phyloP scores from a whole-genome alignment of 2,329 filamentous ascomycete species.

The Geosmithia flava region DNA sequence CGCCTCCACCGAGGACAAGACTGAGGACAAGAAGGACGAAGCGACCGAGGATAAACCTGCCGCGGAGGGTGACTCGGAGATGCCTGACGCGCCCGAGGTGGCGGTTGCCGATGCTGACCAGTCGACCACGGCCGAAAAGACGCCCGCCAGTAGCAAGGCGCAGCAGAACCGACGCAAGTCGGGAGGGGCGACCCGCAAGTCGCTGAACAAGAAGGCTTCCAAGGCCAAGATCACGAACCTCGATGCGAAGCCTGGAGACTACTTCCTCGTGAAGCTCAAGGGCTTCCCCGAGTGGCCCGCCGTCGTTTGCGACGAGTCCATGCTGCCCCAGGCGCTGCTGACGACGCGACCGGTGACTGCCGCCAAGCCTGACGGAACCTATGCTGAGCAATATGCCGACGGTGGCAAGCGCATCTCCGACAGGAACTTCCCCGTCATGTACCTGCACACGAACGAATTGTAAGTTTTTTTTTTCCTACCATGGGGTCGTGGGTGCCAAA shows the following conservation, averaged over 20 bases:
- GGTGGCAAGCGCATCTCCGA: constrained; percentile 78
- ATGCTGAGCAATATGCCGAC: constrained; percentile 76
- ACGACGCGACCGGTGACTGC: constrained; percentile 75
- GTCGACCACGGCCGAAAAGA: constrained; percentile 8
- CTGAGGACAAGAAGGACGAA: constrained; percentile 13
- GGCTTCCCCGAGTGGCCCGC: constrained; percentile 92
- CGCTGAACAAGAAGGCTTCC: constrained; percentile 76
- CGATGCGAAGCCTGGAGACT: constrained; percentile 79
- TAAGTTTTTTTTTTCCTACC: constrained; percentile 37
- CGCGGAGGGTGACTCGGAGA: constrained; percentile 41
- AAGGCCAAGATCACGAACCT: constrained; percentile 58
- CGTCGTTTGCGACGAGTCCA: constrained; percentile 86
- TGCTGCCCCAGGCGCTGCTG: constrained; percentile 72
- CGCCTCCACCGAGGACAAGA: constrained; percentile 1
- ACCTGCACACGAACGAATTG: constrained; percentile 93
- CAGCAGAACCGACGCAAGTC: constrained; percentile 59
- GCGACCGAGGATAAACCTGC: constrained; percentile 12
- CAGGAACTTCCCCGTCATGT: constrained; percentile 90
- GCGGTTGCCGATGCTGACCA: constrained; percentile 10
- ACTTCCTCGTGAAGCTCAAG: constrained; percentile 88
- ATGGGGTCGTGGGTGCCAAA: neutral
- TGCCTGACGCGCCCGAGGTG: constrained; percentile 13
- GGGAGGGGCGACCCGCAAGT: constrained; percentile 60
- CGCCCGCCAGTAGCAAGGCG: constrained; percentile 19
- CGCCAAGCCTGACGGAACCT: constrained; percentile 69